Evolutionary conservation across 108 stramenopile species (phyloP).

Genomic region (Cyclostephanos invisitatus): DNA sequence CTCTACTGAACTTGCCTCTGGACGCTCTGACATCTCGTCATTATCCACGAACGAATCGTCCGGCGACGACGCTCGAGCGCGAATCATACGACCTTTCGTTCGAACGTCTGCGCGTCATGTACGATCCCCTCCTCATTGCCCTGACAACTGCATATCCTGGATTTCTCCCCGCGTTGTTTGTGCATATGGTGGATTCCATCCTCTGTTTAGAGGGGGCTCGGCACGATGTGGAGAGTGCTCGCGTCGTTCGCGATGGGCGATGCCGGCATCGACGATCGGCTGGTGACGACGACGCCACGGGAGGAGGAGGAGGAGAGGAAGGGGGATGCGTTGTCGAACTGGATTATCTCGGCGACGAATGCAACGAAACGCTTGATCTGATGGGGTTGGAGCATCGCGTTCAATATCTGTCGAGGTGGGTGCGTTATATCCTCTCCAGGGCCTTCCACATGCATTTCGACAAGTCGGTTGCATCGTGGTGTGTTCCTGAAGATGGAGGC

Average conservation of each 20-base stretch:
- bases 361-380: conserved; percentile 7
- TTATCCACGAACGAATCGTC: conserved; percentile 9
- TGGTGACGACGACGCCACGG: neutral
- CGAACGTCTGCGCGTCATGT: conserved; percentile 52
- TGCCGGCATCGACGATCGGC: neutral
- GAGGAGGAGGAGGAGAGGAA: neutral
- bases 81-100: conserved; percentile 23
- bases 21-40: conserved; percentile 7
- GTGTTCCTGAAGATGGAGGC: neutral
- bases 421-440: conserved; percentile 23
- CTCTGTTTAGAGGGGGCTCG: conserved; percentile 48
- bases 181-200: conserved; percentile 69
- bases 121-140: conserved; percentile 55
- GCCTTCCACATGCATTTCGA: conserved; percentile 48
- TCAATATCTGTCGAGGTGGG: conserved; percentile 35
- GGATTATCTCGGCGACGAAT: neutral
- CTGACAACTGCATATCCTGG: conserved; percentile 66
- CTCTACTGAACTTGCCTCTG: conserved; percentile 10
- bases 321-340: neutral
- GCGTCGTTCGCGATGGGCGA: neutral
- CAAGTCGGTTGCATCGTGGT: conserved; percentile 29
- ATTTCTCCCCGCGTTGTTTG: conserved; percentile 56
- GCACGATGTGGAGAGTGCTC: neutral
- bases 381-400: conserved; percentile 20
- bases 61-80: conserved; percentile 3